Conservation (phyloP, 148 eudicot genomes). For the Selenicereus undatus region DNA sequence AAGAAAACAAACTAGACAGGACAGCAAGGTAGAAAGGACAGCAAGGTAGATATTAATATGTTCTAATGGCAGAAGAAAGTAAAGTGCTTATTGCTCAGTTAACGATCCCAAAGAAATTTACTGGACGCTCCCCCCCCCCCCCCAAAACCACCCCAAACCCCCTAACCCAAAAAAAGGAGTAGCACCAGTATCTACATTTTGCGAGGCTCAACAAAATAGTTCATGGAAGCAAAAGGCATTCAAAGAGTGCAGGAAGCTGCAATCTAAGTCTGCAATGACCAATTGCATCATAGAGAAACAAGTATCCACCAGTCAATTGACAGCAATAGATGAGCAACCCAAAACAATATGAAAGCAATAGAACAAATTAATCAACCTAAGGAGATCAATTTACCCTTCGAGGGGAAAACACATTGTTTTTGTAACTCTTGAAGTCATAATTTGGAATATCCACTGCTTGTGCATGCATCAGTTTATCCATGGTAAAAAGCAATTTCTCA, state of each 20-base stretch:
- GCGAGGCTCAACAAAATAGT: not conserved
- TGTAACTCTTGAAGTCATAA: conserved; percentile 90
- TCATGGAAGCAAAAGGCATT: not conserved
- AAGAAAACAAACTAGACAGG: not conserved
- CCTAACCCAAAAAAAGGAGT: no score
- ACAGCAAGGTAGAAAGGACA: no score
- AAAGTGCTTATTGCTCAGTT: not conserved
- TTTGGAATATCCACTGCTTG: conserved; percentile 89
- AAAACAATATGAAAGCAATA: not conserved
- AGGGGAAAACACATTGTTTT: conserved; percentile 58
- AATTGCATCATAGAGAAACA: not conserved
- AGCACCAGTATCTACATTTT: no score
- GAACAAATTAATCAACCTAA: not conserved
- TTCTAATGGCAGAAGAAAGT: not conserved
- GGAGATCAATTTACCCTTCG: conserved; percentile 60
- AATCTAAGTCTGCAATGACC: not conserved
- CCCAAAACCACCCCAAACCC: no score
- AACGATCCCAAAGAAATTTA: not conserved
- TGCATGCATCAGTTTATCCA: conserved; percentile 84
- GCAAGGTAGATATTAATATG: not conserved
- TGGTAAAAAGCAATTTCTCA: conserved; percentile 55
- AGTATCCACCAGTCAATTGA: not conserved
- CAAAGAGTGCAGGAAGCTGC: not conserved
- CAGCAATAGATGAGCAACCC: not conserved
- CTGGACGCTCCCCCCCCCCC: not conserved